phyloP scores from a whole-genome alignment of 768 basidiomycete species.

The Sarcodon aspratus region DNA sequence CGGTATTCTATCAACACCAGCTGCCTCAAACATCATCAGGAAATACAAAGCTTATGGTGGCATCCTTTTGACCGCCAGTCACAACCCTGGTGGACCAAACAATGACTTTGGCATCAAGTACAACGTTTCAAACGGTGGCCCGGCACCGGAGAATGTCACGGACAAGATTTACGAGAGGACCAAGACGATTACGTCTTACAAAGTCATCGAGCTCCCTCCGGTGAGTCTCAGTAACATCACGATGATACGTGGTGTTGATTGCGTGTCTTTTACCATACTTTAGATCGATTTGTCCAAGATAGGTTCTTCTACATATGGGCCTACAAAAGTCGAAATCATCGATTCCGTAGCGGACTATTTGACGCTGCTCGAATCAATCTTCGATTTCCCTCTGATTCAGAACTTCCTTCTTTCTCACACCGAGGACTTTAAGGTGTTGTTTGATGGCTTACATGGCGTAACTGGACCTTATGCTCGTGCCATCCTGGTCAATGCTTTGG shows the following conservation, averaged over 20 bases:
- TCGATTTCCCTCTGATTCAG: constrained; percentile 91
- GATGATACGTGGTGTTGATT: constrained; percentile 15
- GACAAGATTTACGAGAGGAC: constrained; percentile 90
- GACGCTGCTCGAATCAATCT: constrained; percentile 73
- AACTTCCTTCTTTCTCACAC: constrained; percentile 66
- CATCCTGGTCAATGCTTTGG: constrained; percentile 76
- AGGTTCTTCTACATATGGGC: constrained; percentile 72
- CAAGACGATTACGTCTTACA: constrained; percentile 79
- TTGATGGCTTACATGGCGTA: constrained; percentile 94
- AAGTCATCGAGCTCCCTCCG: constrained; percentile 63
- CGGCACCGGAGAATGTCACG: constrained; percentile 94
- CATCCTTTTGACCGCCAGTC: constrained; percentile 91
- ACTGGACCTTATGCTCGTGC: constrained; percentile 93
- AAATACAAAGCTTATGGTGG: constrained; percentile 96
- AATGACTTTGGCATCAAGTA: constrained; percentile 99
- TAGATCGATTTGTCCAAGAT: constrained; percentile 80
- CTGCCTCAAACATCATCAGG: constrained; percentile 91
- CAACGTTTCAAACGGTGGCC: constrained; percentile 95
- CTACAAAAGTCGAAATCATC: constrained; percentile 79
- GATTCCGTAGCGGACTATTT: constrained; percentile 91
- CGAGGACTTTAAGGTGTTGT: constrained; percentile 72
- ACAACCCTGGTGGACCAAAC: constrained; percentile 98
- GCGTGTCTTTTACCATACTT: background rate
- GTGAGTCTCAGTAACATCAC: background rate
- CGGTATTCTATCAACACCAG: constrained; percentile 91